These are phyloP conservation scores for Vitis rupestris DNA, from an alignment of 164 flowering plant species.

Conservation along the genomic window DNA sequence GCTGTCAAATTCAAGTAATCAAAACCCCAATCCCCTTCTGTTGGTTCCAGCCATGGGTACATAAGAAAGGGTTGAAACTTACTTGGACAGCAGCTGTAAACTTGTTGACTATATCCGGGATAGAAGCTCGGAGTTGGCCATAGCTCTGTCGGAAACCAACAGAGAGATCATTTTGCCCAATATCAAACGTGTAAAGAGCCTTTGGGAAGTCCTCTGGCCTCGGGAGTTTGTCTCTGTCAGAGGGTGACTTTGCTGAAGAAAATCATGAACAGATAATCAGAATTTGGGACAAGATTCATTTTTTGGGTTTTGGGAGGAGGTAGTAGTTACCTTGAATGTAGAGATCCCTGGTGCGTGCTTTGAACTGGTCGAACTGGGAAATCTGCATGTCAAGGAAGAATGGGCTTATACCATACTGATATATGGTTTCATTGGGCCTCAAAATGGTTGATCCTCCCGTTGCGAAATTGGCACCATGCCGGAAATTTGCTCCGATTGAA, in stretches of 20 bases:
- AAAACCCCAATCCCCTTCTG: not conserved
- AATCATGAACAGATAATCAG: not conserved
- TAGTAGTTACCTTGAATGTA: conserved; percentile 31
- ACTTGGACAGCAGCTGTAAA: conserved; percentile 54
- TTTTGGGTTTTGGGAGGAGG: not conserved
- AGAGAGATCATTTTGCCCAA: conserved; percentile 58
- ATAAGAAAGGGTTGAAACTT: conserved; percentile 6
- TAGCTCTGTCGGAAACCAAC: conserved; percentile 23
- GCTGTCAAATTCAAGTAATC: conserved; percentile 26
- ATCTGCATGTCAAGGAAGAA: conserved; percentile 46
- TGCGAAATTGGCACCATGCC: conserved; percentile 56
- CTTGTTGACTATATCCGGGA: conserved; percentile 31
- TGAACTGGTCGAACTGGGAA: conserved; percentile 43
- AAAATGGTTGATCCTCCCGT: conserved; percentile 55
- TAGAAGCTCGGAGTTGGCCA: conserved; percentile 23
- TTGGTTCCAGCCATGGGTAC: not conserved
- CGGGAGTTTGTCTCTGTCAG: conserved; percentile 22
- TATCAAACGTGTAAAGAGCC: conserved; percentile 56
- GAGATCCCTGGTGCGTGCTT: conserved; percentile 31
- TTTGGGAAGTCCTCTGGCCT: conserved; percentile 37
- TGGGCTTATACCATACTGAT: conserved; percentile 36
- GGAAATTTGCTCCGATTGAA: conserved; percentile 39
- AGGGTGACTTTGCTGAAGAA: conserved; percentile 17
- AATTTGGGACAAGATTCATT: not conserved
- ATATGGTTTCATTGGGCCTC: conserved; percentile 35